Conservation (phyloP, 345 rosid species). For the Moringa oleifera region DNA sequence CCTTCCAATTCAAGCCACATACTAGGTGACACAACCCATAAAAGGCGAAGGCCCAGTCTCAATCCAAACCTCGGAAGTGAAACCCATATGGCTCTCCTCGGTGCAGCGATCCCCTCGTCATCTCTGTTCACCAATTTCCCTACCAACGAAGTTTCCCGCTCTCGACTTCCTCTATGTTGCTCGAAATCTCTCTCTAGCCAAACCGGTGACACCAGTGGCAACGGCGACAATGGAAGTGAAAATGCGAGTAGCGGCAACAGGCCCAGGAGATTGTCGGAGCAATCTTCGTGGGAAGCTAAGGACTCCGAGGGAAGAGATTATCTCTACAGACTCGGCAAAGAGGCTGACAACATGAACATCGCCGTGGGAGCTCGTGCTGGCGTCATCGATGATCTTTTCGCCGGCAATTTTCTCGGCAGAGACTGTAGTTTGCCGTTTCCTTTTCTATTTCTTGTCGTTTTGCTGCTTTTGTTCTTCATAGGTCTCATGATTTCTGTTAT, state of each 20-base stretch:
- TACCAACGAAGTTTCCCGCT: slow-evolving; percentile 10
- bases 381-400: slow-evolving; percentile 70
- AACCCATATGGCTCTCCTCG: slow-evolving; percentile 29
- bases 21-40: too few relatives aligned
- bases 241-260: not conserved
- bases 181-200: slow-evolving; percentile 27
- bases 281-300: slow-evolving; percentile 89
- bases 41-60: not conserved
- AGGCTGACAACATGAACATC: slow-evolving; percentile 79
- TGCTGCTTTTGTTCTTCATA: not conserved
- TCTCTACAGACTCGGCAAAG: slow-evolving; percentile 77
- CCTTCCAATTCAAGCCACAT: too few relatives aligned
- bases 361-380: slow-evolving; percentile 86
- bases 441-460: slow-evolving; percentile 5
- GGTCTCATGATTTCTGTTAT: not conserved
- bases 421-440: slow-evolving; percentile 44
- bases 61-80: not conserved
- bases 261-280: slow-evolving; percentile 56
- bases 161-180: slow-evolving; percentile 26
- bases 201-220: slow-evolving; percentile 8
- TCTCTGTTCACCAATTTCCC: slow-evolving; percentile 16
- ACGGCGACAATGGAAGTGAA: slow-evolving; percentile 12
- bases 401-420: slow-evolving; percentile 80
- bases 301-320: slow-evolving; percentile 74
- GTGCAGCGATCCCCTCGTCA: slow-evolving; percentile 15